Evolutionary conservation across 768 basidiomycete genomes (phyloP), one percentile per base, ranked within the genome.

Genomic region (Coprinellus micaceus): DNA sequence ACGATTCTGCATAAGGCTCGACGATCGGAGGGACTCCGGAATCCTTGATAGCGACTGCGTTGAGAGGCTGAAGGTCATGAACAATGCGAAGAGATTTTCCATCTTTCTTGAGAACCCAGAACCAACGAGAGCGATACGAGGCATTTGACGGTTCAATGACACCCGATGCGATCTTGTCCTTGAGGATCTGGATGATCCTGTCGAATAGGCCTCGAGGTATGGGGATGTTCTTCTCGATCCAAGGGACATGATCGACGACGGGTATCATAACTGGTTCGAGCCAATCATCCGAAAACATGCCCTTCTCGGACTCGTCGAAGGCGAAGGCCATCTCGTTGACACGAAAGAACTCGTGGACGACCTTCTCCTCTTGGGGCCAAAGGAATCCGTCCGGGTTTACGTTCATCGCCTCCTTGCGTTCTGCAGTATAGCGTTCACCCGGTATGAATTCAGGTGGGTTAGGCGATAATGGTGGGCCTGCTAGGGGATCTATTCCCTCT

Each of bases 51-150:
- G 69, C 66, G 0, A 77, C 64, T 4, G 55, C 57, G 54, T 78
- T 78, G 0, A 78, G 66, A 0, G 68, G 73, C 56, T 77, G 65
- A 0, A 78, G 59, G 57, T 67, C 63, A 53, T 77, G 74, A 0
- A 78, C 71, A 0, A 74, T 30, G 0, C 67, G 57, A 0, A 78
- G 58, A 0, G 61, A 63, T 36, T 70, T 69, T 0, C 73, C 65
- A 53, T 76, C 69, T 54, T 75, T 74, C 63, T 77, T 76, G 7
- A 64, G 17, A 0, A 77, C 68, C 26, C 69, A 74, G 52, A 77
- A 80, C 75, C 73, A 77, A 9, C 68, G 51, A 0, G 73, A 76
- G 0, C 71, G 59, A 36, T 81, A 81, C 0, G 74, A 74, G 0
- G 67, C 67, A 30, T 75, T 68, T 0, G 71, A 74, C 0, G 66